Conservation (phyloP, 1,284 basidiomycete genomes). For the Austroboletus olivaceoglutinosus region DNA sequence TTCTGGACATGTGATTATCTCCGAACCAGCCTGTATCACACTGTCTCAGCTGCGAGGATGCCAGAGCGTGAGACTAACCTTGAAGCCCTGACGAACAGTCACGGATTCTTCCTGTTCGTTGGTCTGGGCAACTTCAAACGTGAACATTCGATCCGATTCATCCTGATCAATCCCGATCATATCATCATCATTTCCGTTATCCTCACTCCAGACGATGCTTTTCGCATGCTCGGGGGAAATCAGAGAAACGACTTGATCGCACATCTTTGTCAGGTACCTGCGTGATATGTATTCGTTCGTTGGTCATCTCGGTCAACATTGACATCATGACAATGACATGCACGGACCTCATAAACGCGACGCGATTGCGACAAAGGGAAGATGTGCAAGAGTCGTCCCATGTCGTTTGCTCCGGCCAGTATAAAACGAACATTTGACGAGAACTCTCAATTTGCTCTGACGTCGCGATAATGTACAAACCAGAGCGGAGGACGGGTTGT, state of each 20-base stretch:
- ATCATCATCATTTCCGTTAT: slow-evolving; percentile 32
- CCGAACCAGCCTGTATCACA: slow-evolving; percentile 16
- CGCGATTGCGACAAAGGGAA: slow-evolving; percentile 48
- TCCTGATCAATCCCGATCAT: slow-evolving; percentile 35
- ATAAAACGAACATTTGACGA: too few species aligned
- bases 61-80: slow-evolving; percentile 32
- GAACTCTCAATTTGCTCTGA: slow-evolving; percentile 6
- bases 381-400: slow-evolving; percentile 52
- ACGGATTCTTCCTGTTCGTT: slow-evolving; percentile 60
- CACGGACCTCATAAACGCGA: slow-evolving; percentile 59
- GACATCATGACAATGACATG: too few species aligned
- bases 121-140: slow-evolving; percentile 55
- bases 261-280: slow-evolving; percentile 56
- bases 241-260: slow-evolving; percentile 50
- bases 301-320: background rate
- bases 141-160: slow-evolving; percentile 47
- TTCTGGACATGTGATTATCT: slow-evolving; percentile 11
- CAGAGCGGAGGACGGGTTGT: slow-evolving; percentile 43
- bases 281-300: background rate
- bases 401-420: slow-evolving; percentile 51
- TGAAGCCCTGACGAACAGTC: slow-evolving; percentile 40
- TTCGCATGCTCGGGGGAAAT: slow-evolving; percentile 46
- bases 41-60: too few species aligned
- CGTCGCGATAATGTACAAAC: slow-evolving; percentile 45
- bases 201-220: slow-evolving; percentile 44